Evolutionary conservation across 116 monocot genomes (phyloP), one percentile per base, ranked within the genome.

Genomic region (Iris pallida): DNA sequence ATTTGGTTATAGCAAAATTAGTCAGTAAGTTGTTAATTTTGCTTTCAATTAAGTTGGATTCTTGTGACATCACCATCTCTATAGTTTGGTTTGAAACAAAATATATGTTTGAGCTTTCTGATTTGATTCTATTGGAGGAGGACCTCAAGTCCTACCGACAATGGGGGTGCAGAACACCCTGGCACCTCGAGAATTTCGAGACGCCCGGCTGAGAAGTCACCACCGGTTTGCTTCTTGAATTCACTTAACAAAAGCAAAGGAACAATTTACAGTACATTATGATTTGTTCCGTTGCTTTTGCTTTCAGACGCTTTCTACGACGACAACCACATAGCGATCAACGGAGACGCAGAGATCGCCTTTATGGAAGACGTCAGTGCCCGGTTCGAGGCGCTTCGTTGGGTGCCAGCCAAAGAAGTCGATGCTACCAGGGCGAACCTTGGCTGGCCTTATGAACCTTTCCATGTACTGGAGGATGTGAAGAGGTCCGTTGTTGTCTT

Each of bases 271-370:
- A n/a, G n/a, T n/a, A n/a, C n/a, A n/a, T n/a, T n/a, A n/a, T n/a
- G n/a, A n/a, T n/a, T n/a, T n/a, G n/a, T n/a, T n/a, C n/a, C n/a
- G n/a, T n/a, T n/a, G n/a, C n/a, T n/a, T n/a, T n/a, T n/a, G n/a
- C n/a, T n/a, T n/a, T n/a, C 91, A 59, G 90, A 90, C 59, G 94
- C 94, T 8, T 91, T 95, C 72, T 95, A 95, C 66, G 95, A 95
- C 78, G 95, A 95, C 59, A 95, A 95, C 77, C 95, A 95, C 76
- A 95, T 95, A 40, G 91, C 95, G 18, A 95, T 95, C 51, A 91
- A 95, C 47, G 95, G 95, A 59, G 91, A 95, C 68, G 91, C 95
- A 6, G 88, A 95, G 65, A 91, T 95, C 78, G 88, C 95, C 10
- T 95, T 95, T 68, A 91, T 91, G 2, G 95, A 95, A 71, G 88